Evolutionary conservation across 352 stramenopile species (phyloP), one percentile per base, ranked within the genome.

Genomic region (Phytophthora fragariaefolia): DNA sequence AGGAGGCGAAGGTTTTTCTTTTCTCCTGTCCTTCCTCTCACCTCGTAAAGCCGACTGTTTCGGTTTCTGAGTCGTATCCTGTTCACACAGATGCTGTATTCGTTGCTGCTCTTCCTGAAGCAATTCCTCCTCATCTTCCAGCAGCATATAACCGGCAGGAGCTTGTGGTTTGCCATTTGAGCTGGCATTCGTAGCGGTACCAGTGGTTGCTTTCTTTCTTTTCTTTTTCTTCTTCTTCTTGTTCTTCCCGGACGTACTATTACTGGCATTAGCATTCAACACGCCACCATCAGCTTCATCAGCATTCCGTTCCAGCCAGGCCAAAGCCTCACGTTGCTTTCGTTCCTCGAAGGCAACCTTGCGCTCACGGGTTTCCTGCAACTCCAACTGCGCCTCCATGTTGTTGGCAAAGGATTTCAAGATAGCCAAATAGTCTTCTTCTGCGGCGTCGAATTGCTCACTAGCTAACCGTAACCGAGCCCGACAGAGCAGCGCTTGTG

Each of bases 171-270:
- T 69, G 13, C 56, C 51, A 26, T 51, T 61, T 1, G 51, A 26
- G 56, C 15, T 62, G 13, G 27, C 30, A 38, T 28, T 46, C 10
- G 34, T 36, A 47, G 30, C 43, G 43, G 15, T 60, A 38, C 24
- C 58, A 15, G 23, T 63, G 50, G 45, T 77, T 10, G 60, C 15
- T 38, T 82, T 88, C 18, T 48, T 85, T 83, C 49, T 81, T 91
- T 62, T 87, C 64, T 87, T 93, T 23, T 77, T 75, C 54, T 91
- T 91, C 68, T 90, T 92, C 57, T 84, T 89, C 57, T 91, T 93
- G 48, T 60, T 84, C 59, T 89, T 88, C 13, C 49, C 58, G 1
- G 53, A 64, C 20, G 58, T 52, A 4, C 22, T 7, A n/a, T 69
- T 67, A 0, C 49, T 36, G n/a, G 17, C 48, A 30, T 69, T 74